phyloP scores from a whole-genome alignment of 2,329 filamentous ascomycete genomes.

The Phialophora macrospora region DNA sequence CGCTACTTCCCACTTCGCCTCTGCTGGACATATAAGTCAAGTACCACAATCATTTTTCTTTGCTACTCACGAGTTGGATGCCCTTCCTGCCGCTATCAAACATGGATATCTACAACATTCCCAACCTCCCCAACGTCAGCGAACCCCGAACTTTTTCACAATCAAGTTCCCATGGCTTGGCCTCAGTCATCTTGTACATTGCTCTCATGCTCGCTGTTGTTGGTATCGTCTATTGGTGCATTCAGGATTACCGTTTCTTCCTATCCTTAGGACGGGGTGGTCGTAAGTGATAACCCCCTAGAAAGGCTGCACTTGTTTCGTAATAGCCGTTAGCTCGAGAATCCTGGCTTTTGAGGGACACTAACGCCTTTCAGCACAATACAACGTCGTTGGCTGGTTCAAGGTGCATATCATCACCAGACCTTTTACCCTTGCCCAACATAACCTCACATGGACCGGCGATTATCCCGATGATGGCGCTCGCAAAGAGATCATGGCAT shows the following conservation, averaged over 20 bases:
- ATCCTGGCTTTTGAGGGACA: background rate
- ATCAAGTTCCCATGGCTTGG: constrained; percentile 6
- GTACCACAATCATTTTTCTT: constrained; percentile 8
- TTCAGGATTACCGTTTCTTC: constrained; percentile 46
- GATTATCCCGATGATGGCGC: constrained; percentile 31
- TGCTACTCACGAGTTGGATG: constrained; percentile 7
- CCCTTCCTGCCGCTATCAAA: background rate
- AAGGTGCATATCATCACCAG: constrained; percentile 30
- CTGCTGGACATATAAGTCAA: constrained; percentile 8
- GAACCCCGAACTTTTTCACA: constrained; percentile 23
- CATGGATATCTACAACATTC: constrained; percentile 31
- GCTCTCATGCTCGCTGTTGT: constrained; percentile 18
- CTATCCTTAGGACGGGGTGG: constrained; percentile 47
- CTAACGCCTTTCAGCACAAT: constrained; percentile 35
- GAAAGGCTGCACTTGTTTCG: background rate
- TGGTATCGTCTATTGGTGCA: constrained; percentile 27
- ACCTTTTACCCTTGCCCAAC: constrained; percentile 31
- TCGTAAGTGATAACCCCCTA: background rate
- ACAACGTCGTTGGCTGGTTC: constrained; percentile 47
- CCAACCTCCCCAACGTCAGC: constrained; percentile 29
- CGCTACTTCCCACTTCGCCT: constrained; percentile 11
- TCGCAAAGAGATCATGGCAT: constrained; percentile 51
- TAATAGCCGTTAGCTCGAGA: background rate
- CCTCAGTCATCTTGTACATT: constrained; percentile 19
- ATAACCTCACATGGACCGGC: constrained; percentile 25